Base-by-base conservation (phyloP, 78 protist species). In the Corallochytrium limacisporum region DNA sequence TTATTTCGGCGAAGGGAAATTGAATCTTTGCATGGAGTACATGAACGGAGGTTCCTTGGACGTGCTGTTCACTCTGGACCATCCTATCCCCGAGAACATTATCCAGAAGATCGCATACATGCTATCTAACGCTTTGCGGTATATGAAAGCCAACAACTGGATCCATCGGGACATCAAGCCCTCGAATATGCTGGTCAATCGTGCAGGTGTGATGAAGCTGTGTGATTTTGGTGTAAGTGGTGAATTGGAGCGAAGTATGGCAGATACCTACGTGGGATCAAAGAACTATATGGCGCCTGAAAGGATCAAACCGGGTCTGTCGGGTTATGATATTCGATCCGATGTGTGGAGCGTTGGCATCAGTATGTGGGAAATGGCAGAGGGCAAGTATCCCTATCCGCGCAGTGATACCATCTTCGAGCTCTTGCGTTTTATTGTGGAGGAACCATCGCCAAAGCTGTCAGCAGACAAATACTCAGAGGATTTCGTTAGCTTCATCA, bases 261-360 rank as follows among this genome's bases (percentile, higher is more conserved):
- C 75, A 15, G 47, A 54, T n/a, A 63, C 88, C 1, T 82, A 43
- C 29, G 86, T 78, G 35, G 93, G 93, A 43, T 82, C 89, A 1
- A 55, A 39, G 8, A 42, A 82, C 15, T 90, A 86, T 84, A 90
- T 90, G 95, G 66, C 85, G 0, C 94, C 94, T 15, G 94, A 89
- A 66, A 50, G 90, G 42, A 9, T 57, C 15, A 18, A 9, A 20
- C 44, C 44, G 20, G 63, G 63, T 0, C 63, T 10, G 39, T 57
- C n/a, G n/a, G n/a, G n/a, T n/a, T n/a, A n/a, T n/a, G n/a, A n/a
- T n/a, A n/a, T n/a, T n/a, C n/a, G n/a, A n/a, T n/a, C n/a, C n/a
- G n/a, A n/a, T n/a, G n/a, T n/a, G n/a, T n/a, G n/a, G n/a, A n/a
- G n/a, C n/a, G n/a, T n/a, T n/a, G n/a, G n/a, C n/a, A n/a, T n/a